Evolutionary conservation across 495 filamentous ascomycete genomes (phyloP).

Genomic region (Penicillium parvum): DNA sequence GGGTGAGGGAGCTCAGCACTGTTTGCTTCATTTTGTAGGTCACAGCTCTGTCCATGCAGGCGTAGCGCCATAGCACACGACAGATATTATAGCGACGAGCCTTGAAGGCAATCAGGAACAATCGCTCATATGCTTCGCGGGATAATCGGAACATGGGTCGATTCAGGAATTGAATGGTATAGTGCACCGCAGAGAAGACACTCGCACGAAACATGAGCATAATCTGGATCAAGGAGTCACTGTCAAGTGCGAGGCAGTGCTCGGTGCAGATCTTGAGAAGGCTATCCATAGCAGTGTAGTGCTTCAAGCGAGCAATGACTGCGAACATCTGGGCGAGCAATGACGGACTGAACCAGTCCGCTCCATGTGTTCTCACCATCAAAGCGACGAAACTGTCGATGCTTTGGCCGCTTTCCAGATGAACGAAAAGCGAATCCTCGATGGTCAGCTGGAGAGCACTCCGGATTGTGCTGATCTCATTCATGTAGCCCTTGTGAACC

Average conservation of each 20-base stretch:
- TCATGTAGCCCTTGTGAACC: conserved; percentile 29
- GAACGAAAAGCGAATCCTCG: conserved; percentile 27
- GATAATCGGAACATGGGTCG: conserved; percentile 9
- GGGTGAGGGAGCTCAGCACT: conserved; percentile 24
- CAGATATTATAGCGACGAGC: conserved; percentile 37
- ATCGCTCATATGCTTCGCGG: conserved; percentile 17
- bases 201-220: conserved; percentile 19
- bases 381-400: conserved; percentile 33
- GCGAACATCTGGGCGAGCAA: conserved; percentile 36
- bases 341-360: conserved; percentile 31
- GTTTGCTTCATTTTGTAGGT: conserved; percentile 32
- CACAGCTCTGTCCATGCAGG: conserved; percentile 37
- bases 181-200: conserved; percentile 20
- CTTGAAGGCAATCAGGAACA: conserved; percentile 42
- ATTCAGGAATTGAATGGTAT: conserved; percentile 17
- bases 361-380: conserved; percentile 25
- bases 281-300: conserved; percentile 22
- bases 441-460: conserved; percentile 29
- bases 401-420: conserved; percentile 31
- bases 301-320: conserved; percentile 16
- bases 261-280: conserved; percentile 29
- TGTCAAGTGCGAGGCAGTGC: conserved; percentile 18
- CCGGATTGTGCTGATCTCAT: conserved; percentile 17
- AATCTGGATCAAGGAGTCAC: conserved; percentile 17
- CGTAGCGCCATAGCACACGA: conserved; percentile 46